Evolutionary conservation across 2,329 filamentous ascomycete genomes (phyloP), one percentile per base, ranked within the genome.

Genomic region (Colletotrichum sojae): DNA sequence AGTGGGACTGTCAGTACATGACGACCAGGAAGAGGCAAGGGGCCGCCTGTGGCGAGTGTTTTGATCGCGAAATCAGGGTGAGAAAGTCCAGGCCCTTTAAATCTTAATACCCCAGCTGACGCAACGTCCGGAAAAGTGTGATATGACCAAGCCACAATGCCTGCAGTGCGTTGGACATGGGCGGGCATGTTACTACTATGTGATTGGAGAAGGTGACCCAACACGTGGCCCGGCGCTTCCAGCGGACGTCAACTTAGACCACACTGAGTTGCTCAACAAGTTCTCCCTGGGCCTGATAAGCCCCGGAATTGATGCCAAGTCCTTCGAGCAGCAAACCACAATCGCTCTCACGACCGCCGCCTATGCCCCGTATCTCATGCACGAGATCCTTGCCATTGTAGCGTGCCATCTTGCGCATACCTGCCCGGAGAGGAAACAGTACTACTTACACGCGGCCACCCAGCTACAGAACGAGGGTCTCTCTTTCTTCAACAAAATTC

Each of bases 261-360:
- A 81, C 67, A 78, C 78, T 73, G 78, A 81, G 54, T 76, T 81
- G 18, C 71, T 81, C 39, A 69, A 78, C 22, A 78, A 81, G 54
- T 70, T 77, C n/a, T 60, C 68, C 45, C 48, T 71, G 13, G 63
- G 74, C 31, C 55, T 71, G 15, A 69, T 74, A 9, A 72, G 78
- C 43, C 75, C 78, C 43, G 73, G 73, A 31, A 67, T 79, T 8
- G 68, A 72, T 31, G 71, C 70, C 10, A 71, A 73, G 15, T 70
- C 73, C 39, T 60, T 71, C 18, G 60, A 63, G 6, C 45, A 61
- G n/a, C 63, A 67, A 22, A 61, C 76, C 54, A 31, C 67, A 20
- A 18, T 75, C 4, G 71, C 72, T 5, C 60, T 80, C 4, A 72
- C 73, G 20, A 63, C 64, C 6, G 73, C 70, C 10, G 69, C 80